phyloP scores from a whole-genome alignment of 225 moss, liverwort and hornwort genomes.

The Straminergon stramineum region DNA sequence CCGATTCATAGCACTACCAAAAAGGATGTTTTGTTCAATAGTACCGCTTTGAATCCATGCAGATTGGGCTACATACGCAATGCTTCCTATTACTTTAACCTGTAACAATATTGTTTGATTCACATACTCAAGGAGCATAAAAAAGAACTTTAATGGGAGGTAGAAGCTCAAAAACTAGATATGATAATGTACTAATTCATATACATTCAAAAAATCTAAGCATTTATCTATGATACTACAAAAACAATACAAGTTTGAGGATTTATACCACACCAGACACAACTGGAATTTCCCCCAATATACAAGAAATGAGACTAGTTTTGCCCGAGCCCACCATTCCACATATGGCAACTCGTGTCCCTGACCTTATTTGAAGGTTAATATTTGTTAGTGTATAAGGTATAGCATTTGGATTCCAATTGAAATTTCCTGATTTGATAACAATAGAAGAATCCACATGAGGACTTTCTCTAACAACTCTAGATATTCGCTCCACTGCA shows the following conservation, averaged over 20 bases:
- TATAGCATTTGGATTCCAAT: slow-evolving; percentile 16
- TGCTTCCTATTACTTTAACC: slow-evolving; percentile 40
- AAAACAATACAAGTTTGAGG: background rate
- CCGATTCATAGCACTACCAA: slow-evolving; percentile 43
- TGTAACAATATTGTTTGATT: background rate
- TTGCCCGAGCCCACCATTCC: slow-evolving; percentile 58
- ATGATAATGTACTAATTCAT: background rate
- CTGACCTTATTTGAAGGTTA: slow-evolving; percentile 20
- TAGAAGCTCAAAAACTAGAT: background rate
- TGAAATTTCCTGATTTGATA: slow-evolving; percentile 35
- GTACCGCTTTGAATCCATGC: slow-evolving; percentile 71
- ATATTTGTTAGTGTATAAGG: slow-evolving; percentile 25
- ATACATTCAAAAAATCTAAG: background rate
- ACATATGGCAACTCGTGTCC: slow-evolving; percentile 37
- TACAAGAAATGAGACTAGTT: slow-evolving; percentile 53
- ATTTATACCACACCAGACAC: slow-evolving; percentile 37
- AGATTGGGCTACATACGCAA: slow-evolving; percentile 50
- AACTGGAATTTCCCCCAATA: slow-evolving; percentile 51
- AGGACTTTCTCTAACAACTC: background rate
- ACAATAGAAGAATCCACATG: background rate
- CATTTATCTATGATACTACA: background rate
- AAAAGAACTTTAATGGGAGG: background rate
- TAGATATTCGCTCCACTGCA: slow-evolving; percentile 21
- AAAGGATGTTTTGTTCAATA: slow-evolving; percentile 53
- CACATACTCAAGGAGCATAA: background rate